A percentile compares a stretch with the other conserved stretches of the same genome.
Conservation (phyloP, 2,329 filamentous ascomycete genomes). For the Coccinonectria pachysandricola region DNA sequence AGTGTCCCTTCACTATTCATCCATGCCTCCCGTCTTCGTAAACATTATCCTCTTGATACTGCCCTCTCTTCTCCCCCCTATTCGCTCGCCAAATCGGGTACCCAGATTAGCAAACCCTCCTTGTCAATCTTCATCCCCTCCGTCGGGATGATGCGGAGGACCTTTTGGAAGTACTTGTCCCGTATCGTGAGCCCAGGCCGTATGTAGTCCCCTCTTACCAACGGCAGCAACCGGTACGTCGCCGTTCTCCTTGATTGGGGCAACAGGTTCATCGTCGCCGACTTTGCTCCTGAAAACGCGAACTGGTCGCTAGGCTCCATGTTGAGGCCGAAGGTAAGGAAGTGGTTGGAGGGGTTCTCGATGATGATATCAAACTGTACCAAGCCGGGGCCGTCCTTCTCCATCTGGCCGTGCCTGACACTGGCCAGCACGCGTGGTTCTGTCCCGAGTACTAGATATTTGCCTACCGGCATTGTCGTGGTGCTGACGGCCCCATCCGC, state of each 20-base stretch:
- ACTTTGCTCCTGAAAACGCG: constrained; percentile 83
- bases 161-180: constrained; percentile 90
- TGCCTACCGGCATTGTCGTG: constrained; percentile 65
- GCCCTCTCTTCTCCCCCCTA: no score
- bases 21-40: no score
- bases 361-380: constrained; percentile 52
- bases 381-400: constrained; percentile 23
- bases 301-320: constrained; percentile 94
- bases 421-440: constrained; percentile 76
- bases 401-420: constrained; percentile 33
- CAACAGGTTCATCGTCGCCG: constrained; percentile 67
- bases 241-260: constrained; percentile 67
- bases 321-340: constrained; percentile 80
- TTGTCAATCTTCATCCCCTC: constrained; percentile 59
- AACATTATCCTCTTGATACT: no score
- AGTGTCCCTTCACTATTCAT: no score
- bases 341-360: constrained; percentile 90
- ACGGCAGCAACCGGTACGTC: constrained; percentile 65
- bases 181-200: constrained; percentile 64
- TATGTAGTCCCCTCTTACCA: constrained; percentile 57
- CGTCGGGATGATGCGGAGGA: constrained; percentile 68
- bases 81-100: no score
- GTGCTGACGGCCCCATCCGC: constrained; percentile 37
- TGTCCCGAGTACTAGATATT: constrained; percentile 67
- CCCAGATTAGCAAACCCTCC: constrained; percentile 54